Percentiles rank a stretch among this genome's conserved stretches.
These are phyloP conservation scores for Aspergillus olivimuriae DNA, from an alignment of 495 filamentous ascomycete species.

Conservation along the genomic window DNA sequence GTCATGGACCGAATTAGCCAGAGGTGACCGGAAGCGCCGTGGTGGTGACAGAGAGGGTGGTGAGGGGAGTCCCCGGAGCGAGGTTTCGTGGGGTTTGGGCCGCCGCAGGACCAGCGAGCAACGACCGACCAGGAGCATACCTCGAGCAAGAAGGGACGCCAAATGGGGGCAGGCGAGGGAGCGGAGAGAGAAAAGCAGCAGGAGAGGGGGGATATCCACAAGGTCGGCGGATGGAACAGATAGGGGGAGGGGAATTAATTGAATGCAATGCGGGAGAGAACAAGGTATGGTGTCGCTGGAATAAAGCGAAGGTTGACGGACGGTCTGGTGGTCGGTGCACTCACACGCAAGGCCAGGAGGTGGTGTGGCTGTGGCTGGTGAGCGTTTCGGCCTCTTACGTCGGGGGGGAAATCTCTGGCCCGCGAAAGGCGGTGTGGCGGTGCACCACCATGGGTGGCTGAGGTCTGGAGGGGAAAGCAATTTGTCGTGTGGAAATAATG, in stretches of 20 bases:
- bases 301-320: too few species aligned
- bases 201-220: slow-evolving; percentile 1
- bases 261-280: too few species aligned
- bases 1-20: slow-evolving; percentile 12
- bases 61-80: slow-evolving; percentile 21
- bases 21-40: slow-evolving; percentile 5
- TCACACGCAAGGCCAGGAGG: not conserved
- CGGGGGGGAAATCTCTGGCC: slow-evolving; percentile 14
- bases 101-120: slow-evolving; percentile 31
- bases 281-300: not conserved
- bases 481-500: slow-evolving; percentile 11
- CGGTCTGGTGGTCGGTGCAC: not conserved
- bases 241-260: too few species aligned
- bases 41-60: slow-evolving; percentile 19
- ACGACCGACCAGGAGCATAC: slow-evolving; percentile 22
- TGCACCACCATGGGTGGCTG: slow-evolving; percentile 12
- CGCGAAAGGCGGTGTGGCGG: too few species aligned
- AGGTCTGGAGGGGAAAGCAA: slow-evolving; percentile 4
- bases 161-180: slow-evolving; percentile 5
- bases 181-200: slow-evolving; percentile 1
- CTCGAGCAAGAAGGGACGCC: slow-evolving; percentile 20
- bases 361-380: not conserved
- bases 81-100: slow-evolving; percentile 43
- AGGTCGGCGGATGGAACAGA: too few species aligned
- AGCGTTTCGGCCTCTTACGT: too few species aligned